Base-by-base conservation (phyloP, 2,329 filamentous ascomycete genomes). In the Botrytis fabae region DNA sequence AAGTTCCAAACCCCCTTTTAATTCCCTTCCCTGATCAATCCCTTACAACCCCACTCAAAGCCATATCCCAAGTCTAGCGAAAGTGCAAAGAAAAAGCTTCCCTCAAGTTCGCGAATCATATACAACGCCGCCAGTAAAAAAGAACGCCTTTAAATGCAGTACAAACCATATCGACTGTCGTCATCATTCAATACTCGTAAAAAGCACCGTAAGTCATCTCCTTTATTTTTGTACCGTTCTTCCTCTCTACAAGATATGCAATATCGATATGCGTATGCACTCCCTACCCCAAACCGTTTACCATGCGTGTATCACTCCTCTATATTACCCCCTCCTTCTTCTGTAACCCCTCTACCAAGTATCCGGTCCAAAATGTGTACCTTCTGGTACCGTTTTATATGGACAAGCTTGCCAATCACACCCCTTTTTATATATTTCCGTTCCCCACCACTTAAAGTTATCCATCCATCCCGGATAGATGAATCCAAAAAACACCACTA, bases 361-460 rank as follows among this genome's bases (percentile, higher is more conserved):
- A 72, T 87, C 85, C 2, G 90, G 90, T 0, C 92, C 92, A 81
- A 94, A 94, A 73, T 84, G 87, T 38, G 86, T 85, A 0, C 91
- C 92, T 22, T 89, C 86, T 0, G 85, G 83, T 8, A 96, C 86
- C 0, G 82, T 86, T 72, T 85, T 88, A 79, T 92, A 95, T 1
- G 92, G 83, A 81, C 93, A 96, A 61, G 92, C 93, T 80, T 90
- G 86, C 93, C 93, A 96, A 83, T 96, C 93, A 81, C 93, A 96
- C 32, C 93, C 93, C 81, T 90, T 86, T 82, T 94, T 95, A 81
- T 94, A 94, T 8, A 95, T 87, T 79, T 96, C 92, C 0, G 94
- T 97, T 0, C 94, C 94, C 94, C 93, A 97, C 94, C 93, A 97
- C 73, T 85, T 89, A 79, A 96, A 94, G 42, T 86, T 85, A 57